Evolutionary conservation across 805 yeast genomes (phyloP).

Genomic region (Starmerella stigmatis): DNA sequence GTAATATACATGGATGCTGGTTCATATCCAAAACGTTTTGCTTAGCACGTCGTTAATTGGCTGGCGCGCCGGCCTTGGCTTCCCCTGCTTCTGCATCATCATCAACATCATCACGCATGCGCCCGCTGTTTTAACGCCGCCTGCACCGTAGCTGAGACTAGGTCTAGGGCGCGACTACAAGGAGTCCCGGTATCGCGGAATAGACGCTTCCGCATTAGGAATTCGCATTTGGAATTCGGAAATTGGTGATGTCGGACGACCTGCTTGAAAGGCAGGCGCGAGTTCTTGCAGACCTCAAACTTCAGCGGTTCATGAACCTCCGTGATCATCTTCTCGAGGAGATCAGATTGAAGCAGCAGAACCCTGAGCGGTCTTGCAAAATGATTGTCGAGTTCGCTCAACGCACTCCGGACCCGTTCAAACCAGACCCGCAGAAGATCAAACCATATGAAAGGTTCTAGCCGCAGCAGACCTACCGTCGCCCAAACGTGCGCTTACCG

Average conservation of each 20-base stretch:
- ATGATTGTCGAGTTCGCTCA: not conserved
- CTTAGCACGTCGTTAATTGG: too few species aligned
- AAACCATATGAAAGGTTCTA: conserved; percentile 7
- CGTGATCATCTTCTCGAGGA: conserved; percentile 10
- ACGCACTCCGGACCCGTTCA: conserved; percentile 8
- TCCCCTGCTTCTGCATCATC: too few species aligned
- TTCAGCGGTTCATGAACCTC: not conserved
- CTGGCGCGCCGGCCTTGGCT: too few species aligned
- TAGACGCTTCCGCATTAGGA: not conserved
- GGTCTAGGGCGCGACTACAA: not conserved
- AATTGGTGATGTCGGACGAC: not conserved
- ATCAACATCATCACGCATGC: too few species aligned
- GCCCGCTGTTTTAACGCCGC: too few species aligned
- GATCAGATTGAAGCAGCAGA: conserved; percentile 5
- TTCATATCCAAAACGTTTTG: too few species aligned
- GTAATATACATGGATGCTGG: too few species aligned
- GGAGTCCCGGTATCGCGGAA: too few species aligned
- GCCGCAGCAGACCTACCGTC: too few species aligned
- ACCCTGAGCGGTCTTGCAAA: conserved; percentile 5
- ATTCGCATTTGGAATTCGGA: not conserved
- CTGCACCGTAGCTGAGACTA: too few species aligned
- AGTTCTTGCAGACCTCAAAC: conserved; percentile 8
- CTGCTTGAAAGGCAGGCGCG: conserved; percentile 8
- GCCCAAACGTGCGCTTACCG: conserved; percentile 2
- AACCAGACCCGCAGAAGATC: conserved; percentile 3